A percentile compares a stretch with the other conserved stretches of the same genome.
These are phyloP conservation scores for Colletotrichum cuscutae DNA, from an alignment of 2,329 filamentous ascomycete genomes.

Conservation along the genomic window DNA sequence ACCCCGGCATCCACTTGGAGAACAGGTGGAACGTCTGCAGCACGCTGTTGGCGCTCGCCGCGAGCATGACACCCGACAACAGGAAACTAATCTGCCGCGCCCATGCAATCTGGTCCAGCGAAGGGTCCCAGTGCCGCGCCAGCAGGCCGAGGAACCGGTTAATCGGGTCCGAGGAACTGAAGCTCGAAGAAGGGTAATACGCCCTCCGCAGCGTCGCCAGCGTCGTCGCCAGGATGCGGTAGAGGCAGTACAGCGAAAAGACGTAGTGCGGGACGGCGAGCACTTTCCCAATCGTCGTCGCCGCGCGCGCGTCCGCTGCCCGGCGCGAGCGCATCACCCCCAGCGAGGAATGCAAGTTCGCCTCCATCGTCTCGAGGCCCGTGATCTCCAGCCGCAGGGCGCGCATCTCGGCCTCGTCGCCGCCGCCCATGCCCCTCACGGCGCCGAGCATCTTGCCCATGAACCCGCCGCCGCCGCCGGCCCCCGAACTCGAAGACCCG, in stretches of 20 bases:
- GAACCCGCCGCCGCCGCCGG: constrained; percentile 57
- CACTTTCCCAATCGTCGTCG: constrained; percentile 73
- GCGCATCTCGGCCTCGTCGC: constrained; percentile 68
- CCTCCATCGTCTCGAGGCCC: constrained; percentile 83
- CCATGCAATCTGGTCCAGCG: constrained; percentile 85
- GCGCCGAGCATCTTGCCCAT: constrained; percentile 80
- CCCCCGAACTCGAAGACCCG: constrained; percentile 46
- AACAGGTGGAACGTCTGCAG: constrained; percentile 89
- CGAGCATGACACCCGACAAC: constrained; percentile 83
- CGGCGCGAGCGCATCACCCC: constrained; percentile 71
- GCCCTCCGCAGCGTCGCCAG: constrained; percentile 73
- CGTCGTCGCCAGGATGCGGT: constrained; percentile 79
- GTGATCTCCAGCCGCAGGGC: constrained; percentile 78
- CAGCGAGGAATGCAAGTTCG: constrained; percentile 74
- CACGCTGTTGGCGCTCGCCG: constrained; percentile 83
- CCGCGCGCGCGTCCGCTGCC: constrained; percentile 72
- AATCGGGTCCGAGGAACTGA: constrained; percentile 82
- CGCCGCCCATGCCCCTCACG: constrained; percentile 72
- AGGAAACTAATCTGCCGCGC: constrained; percentile 87
- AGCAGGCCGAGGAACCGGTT: constrained; percentile 84
- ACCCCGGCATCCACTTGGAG: constrained; percentile 75
- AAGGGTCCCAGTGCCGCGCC: constrained; percentile 85
- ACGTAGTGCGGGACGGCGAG: constrained; percentile 70
- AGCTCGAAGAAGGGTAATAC: constrained; percentile 55
- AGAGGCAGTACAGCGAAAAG: constrained; percentile 86